A percentile compares a stretch with the other conserved stretches of the same genome.
phyloP scores from a whole-genome alignment of 768 basidiomycete species.

The Tricholoma sp. region DNA sequence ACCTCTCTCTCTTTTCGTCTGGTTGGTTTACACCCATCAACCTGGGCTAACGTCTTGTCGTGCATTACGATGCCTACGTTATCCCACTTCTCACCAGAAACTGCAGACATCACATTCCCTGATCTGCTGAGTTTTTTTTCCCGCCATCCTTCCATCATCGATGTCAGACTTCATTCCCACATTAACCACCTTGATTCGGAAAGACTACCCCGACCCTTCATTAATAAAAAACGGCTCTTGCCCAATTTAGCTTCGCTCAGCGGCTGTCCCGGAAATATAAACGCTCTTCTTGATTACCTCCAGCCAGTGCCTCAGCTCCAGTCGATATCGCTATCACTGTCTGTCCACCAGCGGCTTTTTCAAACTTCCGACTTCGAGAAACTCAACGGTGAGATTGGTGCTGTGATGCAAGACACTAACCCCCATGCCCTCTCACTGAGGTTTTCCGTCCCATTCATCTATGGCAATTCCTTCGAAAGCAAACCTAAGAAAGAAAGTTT shows the following conservation, averaged over 20 bases:
- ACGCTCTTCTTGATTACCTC: slow-evolving; percentile 12
- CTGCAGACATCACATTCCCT: slow-evolving; percentile 13
- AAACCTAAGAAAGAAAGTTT: not conserved
- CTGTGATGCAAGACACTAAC: not conserved
- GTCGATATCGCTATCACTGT: slow-evolving; percentile 13
- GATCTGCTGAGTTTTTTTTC: slow-evolving; percentile 19
- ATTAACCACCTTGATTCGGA: slow-evolving; percentile 2
- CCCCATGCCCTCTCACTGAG: slow-evolving; percentile 9
- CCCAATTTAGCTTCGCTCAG: slow-evolving; percentile 16
- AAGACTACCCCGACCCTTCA: not conserved
- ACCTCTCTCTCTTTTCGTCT: slow-evolving; percentile 17
- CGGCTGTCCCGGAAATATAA: slow-evolving; percentile 15
- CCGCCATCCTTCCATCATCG: slow-evolving; percentile 19
- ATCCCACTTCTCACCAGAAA: slow-evolving; percentile 12
- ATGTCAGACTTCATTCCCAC: slow-evolving; percentile 16
- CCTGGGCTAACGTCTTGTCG: slow-evolving; percentile 15
- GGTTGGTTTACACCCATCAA: slow-evolving; percentile 6
- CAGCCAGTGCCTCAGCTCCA: slow-evolving; percentile 7
- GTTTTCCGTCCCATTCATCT: slow-evolving; percentile 14
- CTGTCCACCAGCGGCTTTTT: slow-evolving; percentile 17
- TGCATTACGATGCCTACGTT: slow-evolving; percentile 19
- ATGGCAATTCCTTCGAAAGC: not conserved
- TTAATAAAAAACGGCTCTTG: slow-evolving; percentile 6
- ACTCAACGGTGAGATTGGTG: slow-evolving; percentile 9
- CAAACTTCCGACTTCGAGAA: slow-evolving; percentile 11